Percentiles rank a stretch among this genome's conserved stretches.
Conservation (phyloP, 495 filamentous ascomycete species). For the Xylaria flabelliformis region DNA sequence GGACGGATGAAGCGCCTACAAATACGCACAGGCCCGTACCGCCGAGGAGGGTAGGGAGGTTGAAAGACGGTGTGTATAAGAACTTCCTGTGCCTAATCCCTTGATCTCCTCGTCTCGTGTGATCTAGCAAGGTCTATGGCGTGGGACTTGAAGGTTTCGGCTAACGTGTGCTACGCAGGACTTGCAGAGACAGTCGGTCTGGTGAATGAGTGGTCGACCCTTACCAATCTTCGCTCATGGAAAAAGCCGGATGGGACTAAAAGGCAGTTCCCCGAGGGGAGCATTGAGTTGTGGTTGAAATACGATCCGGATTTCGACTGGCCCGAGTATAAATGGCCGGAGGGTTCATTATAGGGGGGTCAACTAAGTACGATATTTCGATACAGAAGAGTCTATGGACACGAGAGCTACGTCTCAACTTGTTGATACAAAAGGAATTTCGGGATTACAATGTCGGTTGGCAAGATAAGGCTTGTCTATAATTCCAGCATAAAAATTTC, state of each 20-base stretch:
- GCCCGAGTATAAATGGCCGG: conserved; percentile 34
- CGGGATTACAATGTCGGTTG: not conserved
- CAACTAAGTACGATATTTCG: not conserved
- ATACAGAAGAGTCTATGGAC: not conserved
- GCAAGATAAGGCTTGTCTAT: not conserved
- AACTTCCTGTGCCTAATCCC: too few species aligned
- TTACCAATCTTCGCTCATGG: not conserved
- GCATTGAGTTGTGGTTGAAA: not conserved
- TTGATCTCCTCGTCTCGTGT: too few species aligned
- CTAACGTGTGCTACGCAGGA: not conserved
- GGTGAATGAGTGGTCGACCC: conserved; percentile 1
- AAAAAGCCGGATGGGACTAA: conserved; percentile 25
- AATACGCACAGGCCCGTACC: not conserved
- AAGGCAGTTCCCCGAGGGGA: conserved; percentile 28
- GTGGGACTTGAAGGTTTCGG: too few species aligned
- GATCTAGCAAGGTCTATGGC: too few species aligned
- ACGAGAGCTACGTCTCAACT: not conserved
- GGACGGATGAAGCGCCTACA: conserved; percentile 15
- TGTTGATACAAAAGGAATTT: not conserved
- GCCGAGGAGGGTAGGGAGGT: conserved; percentile 10
- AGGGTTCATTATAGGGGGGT: conserved; percentile 24
- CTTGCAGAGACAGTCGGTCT: conserved; percentile 24
- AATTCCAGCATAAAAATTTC: too few species aligned
- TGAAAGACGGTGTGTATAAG: conserved; percentile 21
- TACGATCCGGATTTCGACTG: conserved; percentile 30